These are phyloP conservation scores for Cucurbita pepo DNA, from an alignment of 306 rosid species.

Conservation along the genomic window DNA sequence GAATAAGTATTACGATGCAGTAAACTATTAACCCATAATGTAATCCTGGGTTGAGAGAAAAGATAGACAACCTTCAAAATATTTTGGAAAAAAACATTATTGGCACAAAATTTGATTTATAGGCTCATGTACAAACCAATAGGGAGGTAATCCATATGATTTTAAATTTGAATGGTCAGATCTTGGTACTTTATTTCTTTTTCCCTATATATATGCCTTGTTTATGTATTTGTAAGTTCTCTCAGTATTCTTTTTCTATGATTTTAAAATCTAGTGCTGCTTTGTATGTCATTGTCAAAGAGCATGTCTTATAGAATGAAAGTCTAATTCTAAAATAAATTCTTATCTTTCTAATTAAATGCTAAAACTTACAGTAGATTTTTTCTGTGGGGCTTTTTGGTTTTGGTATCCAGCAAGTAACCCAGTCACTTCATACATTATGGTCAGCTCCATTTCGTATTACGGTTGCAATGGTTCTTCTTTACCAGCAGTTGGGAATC, in stretches of 20 bases:
- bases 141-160: not conserved
- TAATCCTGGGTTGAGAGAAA: not conserved
- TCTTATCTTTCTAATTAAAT: not conserved
- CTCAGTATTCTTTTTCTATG: not conserved
- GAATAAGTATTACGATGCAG: not conserved
- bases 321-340: not conserved
- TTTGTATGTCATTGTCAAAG: not conserved
- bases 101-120: not conserved
- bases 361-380: not conserved
- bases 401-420: constrained; percentile 16
- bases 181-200: not conserved
- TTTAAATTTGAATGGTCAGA: not conserved
- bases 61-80: not conserved
- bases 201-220: not conserved
- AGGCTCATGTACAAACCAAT: not conserved
- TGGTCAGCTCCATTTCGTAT: constrained; percentile 48
- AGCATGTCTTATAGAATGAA: not conserved
- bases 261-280: not conserved
- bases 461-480: constrained; percentile 24
- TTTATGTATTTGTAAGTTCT: not conserved
- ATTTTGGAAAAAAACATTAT: not conserved
- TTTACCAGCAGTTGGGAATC: constrained; percentile 29
- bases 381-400: not conserved
- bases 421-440: constrained; percentile 34
- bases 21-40: not conserved